A percentile compares a stretch with the other conserved stretches of the same genome.
Evolutionary conservation across 2,329 filamentous ascomycete genomes (phyloP).

Genomic region (Mollisia scopiformis): DNA sequence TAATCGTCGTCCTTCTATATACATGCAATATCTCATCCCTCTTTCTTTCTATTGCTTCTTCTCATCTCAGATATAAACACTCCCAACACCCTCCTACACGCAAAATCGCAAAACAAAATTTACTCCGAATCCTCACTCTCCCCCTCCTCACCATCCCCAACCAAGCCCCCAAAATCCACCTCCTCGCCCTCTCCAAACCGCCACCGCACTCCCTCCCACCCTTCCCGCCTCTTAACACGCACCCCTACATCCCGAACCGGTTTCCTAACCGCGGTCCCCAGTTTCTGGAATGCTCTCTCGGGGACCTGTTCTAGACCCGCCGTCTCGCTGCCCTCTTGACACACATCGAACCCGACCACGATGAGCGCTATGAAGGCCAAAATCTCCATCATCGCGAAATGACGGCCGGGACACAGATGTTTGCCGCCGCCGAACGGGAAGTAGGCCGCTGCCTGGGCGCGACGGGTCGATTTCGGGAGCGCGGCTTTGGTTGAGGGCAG

Average conservation of each 20-base stretch:
- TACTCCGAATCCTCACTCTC: slow-evolving; percentile 1
- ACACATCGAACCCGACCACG: slow-evolving; percentile 35
- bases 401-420: slow-evolving; percentile 43
- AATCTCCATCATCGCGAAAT: slow-evolving; percentile 45
- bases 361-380: slow-evolving; percentile 39
- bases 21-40: neutral
- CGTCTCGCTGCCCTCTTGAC: neutral
- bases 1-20: neutral
- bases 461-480: slow-evolving; percentile 20
- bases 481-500: slow-evolving; percentile 28
- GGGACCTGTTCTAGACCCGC: slow-evolving; percentile 16
- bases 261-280: slow-evolving; percentile 31
- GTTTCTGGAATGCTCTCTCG: slow-evolving; percentile 22
- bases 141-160: slow-evolving; percentile 8
- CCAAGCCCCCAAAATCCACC: slow-evolving; percentile 17
- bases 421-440: slow-evolving; percentile 45
- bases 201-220: slow-evolving; percentile 32
- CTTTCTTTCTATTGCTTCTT: neutral
- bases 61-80: neutral
- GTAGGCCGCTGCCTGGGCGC: slow-evolving; percentile 35
- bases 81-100: neutral
- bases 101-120: neutral
- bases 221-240: slow-evolving; percentile 20
- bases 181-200: slow-evolving; percentile 19
- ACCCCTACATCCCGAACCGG: slow-evolving; percentile 28